Percentiles rank a stretch among this genome's conserved stretches.
phyloP scores from a whole-genome alignment of 1,284 basidiomycete species.

The Boletus semigastroideus region DNA sequence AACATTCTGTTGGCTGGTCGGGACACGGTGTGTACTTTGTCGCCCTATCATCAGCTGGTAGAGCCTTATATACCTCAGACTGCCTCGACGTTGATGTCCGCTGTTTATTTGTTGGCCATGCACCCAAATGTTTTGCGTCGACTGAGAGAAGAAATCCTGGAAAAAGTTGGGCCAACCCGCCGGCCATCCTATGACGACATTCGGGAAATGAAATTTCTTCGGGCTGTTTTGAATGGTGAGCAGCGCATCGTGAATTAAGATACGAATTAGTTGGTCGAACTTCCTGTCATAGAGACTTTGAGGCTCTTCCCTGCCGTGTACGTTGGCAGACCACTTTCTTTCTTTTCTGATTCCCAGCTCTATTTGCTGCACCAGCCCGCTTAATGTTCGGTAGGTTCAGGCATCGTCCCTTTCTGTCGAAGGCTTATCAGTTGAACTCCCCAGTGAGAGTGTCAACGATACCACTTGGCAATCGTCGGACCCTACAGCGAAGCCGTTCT shows the following conservation, averaged over 20 bases:
- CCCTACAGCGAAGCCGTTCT: constrained; percentile 47
- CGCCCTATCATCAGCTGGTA: constrained; percentile 7
- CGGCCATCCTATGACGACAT: constrained; percentile 55
- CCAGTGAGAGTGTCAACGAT: constrained; percentile 40
- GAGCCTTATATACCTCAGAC: constrained; percentile 38
- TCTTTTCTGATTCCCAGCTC: neutral
- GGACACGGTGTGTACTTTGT: constrained; percentile 36
- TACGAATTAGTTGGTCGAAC: neutral
- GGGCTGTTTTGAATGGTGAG: constrained; percentile 60
- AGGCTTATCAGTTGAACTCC: neutral
- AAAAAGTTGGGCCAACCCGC: constrained; percentile 44
- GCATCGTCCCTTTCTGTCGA: neutral
- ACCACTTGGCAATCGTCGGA: constrained; percentile 46
- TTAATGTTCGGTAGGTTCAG: constrained; percentile 42
- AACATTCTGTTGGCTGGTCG: constrained; percentile 46
- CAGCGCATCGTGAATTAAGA: neutral
- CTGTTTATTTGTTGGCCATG: constrained; percentile 53
- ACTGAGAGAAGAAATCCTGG: constrained; percentile 55
- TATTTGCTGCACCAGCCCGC: constrained; percentile 39
- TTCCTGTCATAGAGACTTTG: constrained; percentile 46
- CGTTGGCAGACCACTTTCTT: constrained; percentile 16
- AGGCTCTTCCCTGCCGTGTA: constrained; percentile 62
- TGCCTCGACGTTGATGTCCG: constrained; percentile 50
- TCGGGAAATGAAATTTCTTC: constrained; percentile 54
- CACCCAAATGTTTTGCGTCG: constrained; percentile 46